These are phyloP conservation scores for Melanopsichium pennsylvanicum DNA, from an alignment of 1,284 basidiomycete species.

Conservation along the genomic window DNA sequence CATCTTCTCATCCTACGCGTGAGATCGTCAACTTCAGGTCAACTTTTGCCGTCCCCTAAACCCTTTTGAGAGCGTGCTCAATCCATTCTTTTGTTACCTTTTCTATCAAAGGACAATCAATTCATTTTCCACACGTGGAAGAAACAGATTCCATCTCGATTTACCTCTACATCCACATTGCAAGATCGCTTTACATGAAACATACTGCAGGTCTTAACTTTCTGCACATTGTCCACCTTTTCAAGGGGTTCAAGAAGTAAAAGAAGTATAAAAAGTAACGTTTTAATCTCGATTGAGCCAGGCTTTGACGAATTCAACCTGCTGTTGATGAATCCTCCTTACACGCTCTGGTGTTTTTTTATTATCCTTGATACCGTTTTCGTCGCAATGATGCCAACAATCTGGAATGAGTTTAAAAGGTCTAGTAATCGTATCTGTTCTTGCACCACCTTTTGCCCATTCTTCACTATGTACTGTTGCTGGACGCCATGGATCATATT, in stretches of 20 bases:
- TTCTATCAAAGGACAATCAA: background rate
- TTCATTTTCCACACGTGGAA: background rate
- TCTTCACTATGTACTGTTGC: slow-evolving; percentile 80
- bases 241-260: no score
- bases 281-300: slow-evolving; percentile 77
- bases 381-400: slow-evolving; percentile 57
- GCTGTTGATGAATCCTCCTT: slow-evolving; percentile 79
- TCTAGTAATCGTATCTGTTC: slow-evolving; percentile 76
- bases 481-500: slow-evolving; percentile 86
- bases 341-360: slow-evolving; percentile 79
- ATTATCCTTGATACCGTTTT: slow-evolving; percentile 46
- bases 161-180: no score
- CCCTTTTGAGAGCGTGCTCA: no score
- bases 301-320: slow-evolving; percentile 78
- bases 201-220: no score
- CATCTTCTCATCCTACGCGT: no score
- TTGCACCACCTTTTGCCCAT: slow-evolving; percentile 72
- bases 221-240: no score
- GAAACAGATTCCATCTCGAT: no score
- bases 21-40: no score
- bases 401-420: slow-evolving; percentile 88
- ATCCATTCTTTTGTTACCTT: background rate
- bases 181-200: no score
- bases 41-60: no score
- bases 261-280: no score